Evolutionary conservation across 305 asterid species (phyloP), one percentile per base, ranked within the genome.

Genomic region (Fraxinus xanthoxyloides): DNA sequence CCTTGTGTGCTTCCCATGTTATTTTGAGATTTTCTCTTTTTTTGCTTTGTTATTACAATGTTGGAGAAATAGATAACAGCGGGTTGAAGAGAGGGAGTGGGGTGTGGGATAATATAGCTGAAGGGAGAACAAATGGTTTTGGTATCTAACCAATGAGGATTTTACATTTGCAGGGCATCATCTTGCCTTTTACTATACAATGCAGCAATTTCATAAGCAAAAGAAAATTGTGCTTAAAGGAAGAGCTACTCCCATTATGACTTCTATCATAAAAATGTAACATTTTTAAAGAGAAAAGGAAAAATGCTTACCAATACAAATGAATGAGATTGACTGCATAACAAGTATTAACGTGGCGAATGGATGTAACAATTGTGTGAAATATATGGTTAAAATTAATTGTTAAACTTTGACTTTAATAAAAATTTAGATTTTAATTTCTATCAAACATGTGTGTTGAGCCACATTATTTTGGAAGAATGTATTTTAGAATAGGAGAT

Each of bases 1-100:
- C 94, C 94, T 34, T 81, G 51, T 17, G 86, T 82, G 72, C 87
- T 88, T 10, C 92, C 94, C 82, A 86, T 86, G 51, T 54, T 79
- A 17, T 13, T 48, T 72, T 35, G 43, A 8, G 31, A 21, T 35
- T 46, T 1, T 12, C 19, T 36, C 43, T 8, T 7, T 13, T 43
- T 5, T 19, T 12, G 24, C 28, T 12, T 13, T 9, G 38, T 38
- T 23, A 46, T 5, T 5, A 32, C 19, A 24, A 63, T 59, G 75
- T 67, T 4, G 32, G n/a, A 10, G 61, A 76, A 43, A 75, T 26
- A 12, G n/a, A 34, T 10, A 61, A 61, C 31, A 7, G 31, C 43
- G 9, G 43, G 4, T 23, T 6, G 81, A 15, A 46, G 15, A 26
- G 76, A 40, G 9, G 77, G 36, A 56, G 15, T 73, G 80, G 5